Percentiles rank a stretch among this genome's conserved stretches.
phyloP scores from a whole-genome alignment of 163 green algal genomes.

The Scenedesmus sp. region DNA sequence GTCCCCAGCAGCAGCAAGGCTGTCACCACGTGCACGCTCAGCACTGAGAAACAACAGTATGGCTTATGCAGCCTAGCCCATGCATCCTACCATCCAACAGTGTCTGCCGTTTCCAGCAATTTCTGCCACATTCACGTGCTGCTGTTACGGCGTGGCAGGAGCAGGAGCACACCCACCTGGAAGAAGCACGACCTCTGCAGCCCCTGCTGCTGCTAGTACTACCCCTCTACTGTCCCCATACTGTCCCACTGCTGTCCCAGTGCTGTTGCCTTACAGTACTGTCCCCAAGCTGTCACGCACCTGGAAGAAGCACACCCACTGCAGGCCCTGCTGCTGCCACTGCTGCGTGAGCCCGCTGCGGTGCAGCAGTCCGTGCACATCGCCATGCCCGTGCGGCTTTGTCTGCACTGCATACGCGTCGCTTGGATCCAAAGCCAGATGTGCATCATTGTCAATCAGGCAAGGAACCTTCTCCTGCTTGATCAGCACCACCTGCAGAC shows the following conservation, averaged over 20 bases:
- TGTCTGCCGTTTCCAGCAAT: too few relatives aligned
- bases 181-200: neutral
- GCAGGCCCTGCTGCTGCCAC: slow-evolving; percentile 83
- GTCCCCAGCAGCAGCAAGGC: too few relatives aligned
- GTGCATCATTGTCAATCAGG: slow-evolving; percentile 90
- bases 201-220: neutral
- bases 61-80: too few relatives aligned
- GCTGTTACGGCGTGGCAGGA: neutral
- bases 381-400: slow-evolving; percentile 99
- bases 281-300: slow-evolving; percentile 37
- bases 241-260: neutral
- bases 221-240: neutral
- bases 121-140: too few relatives aligned
- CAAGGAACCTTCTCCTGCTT: slow-evolving; percentile 97
- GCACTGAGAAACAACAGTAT: too few relatives aligned
- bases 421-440: slow-evolving; percentile 84
- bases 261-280: neutral
- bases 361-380: slow-evolving; percentile 98
- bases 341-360: slow-evolving; percentile 78
- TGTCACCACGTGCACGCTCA: too few relatives aligned
- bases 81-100: too few relatives aligned
- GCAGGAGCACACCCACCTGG: neutral
- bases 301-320: slow-evolving; percentile 99
- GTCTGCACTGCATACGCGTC: slow-evolving; percentile 87
- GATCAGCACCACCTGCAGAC: slow-evolving; percentile 83